Evolutionary conservation across 352 stramenopile species (phyloP).

Genomic region (Phytophthora macrochlamydospora): DNA sequence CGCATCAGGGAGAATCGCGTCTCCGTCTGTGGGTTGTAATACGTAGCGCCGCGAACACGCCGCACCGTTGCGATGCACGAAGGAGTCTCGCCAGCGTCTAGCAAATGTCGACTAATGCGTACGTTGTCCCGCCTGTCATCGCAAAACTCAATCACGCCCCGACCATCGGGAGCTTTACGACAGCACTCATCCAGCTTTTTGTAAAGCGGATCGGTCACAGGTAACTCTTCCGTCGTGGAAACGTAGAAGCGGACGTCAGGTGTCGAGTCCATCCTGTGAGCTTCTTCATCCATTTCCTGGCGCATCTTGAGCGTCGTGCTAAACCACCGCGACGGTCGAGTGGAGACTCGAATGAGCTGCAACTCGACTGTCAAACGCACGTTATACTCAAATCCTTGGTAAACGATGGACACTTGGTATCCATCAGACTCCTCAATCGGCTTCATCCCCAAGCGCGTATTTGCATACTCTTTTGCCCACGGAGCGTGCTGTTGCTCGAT

Average conservation of each 20-base stretch:
- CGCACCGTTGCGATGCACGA: conserved; percentile 60
- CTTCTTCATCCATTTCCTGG: conserved; percentile 72
- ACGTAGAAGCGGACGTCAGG: conserved; percentile 83
- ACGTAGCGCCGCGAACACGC: conserved; percentile 57
- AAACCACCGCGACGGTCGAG: conserved; percentile 73
- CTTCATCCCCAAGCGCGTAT: conserved; percentile 48
- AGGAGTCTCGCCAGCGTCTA: conserved; percentile 46
- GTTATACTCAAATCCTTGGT: conserved; percentile 69
- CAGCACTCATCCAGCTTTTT: conserved; percentile 42
- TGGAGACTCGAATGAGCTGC: conserved; percentile 63
- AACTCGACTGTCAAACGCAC: conserved; percentile 58
- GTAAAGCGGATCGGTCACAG: conserved; percentile 50
- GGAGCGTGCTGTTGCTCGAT: conserved; percentile 41
- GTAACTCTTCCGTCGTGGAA: conserved; percentile 63
- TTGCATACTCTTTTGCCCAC: conserved; percentile 49
- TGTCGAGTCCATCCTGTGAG: conserved; percentile 64
- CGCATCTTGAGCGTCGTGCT: conserved; percentile 84
- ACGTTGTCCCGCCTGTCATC: conserved; percentile 39
- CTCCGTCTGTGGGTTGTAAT: conserved; percentile 35
- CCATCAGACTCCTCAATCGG: conserved; percentile 40
- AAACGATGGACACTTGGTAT: conserved; percentile 72
- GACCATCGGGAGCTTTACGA: conserved; percentile 36
- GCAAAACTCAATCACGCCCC: conserved; percentile 67
- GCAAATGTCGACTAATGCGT: conserved; percentile 55
- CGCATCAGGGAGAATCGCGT: conserved; percentile 53